These are phyloP conservation scores for Garcia nutans DNA, from an alignment of 345 rosid genomes.

Conservation along the genomic window DNA sequence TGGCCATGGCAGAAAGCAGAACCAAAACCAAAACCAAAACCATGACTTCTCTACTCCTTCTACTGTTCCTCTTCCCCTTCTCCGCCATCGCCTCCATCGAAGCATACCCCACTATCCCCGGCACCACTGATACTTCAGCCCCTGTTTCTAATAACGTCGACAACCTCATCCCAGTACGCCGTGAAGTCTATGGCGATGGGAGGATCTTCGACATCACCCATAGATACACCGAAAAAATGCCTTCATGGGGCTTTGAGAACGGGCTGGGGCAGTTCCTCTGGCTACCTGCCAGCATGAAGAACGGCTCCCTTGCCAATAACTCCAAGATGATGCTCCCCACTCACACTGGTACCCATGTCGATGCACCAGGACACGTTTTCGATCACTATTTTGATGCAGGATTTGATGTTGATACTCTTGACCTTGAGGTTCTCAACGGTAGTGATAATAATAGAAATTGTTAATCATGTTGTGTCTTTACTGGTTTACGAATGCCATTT, in stretches of 20 bases:
- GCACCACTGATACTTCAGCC: conserved; percentile 26
- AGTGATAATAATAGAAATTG: neutral
- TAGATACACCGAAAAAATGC: conserved; percentile 56
- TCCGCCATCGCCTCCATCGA: conserved; percentile 21
- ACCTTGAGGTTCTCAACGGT: conserved; percentile 58
- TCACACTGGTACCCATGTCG: conserved; percentile 91
- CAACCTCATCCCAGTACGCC: conserved; percentile 52
- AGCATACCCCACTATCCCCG: conserved; percentile 45
- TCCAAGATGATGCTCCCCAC: conserved; percentile 74
- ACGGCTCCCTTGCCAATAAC: conserved; percentile 70
- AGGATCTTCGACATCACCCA: conserved; percentile 75
- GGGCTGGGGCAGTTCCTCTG: conserved; percentile 64
- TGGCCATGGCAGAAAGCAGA: neutral
- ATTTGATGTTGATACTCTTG: conserved; percentile 84
- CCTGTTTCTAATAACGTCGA: conserved; percentile 21
- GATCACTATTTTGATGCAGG: conserved; percentile 82
- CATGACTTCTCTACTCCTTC: neutral
- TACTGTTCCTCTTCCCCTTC: conserved; percentile 14
- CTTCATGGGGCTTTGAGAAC: conserved; percentile 41
- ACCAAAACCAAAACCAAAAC: neutral
- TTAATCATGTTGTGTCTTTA: neutral
- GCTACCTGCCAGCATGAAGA: conserved; percentile 75
- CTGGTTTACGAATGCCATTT: neutral
- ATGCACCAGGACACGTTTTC: conserved; percentile 79
- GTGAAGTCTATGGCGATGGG: conserved; percentile 73